Evolutionary conservation across 352 stramenopile genomes (phyloP).

Genomic region (Globisporangium recalcitrans): DNA sequence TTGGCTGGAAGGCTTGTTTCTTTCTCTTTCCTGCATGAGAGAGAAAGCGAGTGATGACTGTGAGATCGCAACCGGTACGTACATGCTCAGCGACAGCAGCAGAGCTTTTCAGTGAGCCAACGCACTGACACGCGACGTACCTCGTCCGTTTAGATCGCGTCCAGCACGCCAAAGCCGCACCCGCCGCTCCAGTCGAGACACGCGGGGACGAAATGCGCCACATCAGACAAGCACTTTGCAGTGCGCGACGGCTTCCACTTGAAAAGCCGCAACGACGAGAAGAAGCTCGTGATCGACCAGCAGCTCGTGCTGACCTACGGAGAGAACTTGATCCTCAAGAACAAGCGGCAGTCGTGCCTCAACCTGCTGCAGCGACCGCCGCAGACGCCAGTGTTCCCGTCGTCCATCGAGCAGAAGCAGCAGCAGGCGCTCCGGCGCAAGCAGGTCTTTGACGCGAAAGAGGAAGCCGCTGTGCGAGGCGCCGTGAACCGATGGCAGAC

Average conservation of each 20-base stretch:
- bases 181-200: conserved; percentile 1
- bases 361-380: conserved; percentile 41
- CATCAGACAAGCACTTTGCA: conserved; percentile 41
- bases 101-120: not conserved
- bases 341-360: conserved; percentile 31
- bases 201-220: not conserved
- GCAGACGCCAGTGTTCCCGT: conserved; percentile 54
- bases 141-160: not conserved
- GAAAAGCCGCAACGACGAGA: conserved; percentile 49
- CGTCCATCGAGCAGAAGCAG: conserved; percentile 41
- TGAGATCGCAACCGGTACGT: not conserved
- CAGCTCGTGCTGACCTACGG: conserved; percentile 38
- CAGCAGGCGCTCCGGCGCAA: conserved; percentile 47
- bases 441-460: conserved; percentile 36
- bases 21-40: not conserved
- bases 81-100: not conserved
- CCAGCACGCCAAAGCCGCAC: not conserved
- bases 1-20: too few relatives aligned
- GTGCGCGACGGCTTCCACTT: conserved; percentile 73
- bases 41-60: conserved; percentile 1
- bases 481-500: conserved; percentile 54
- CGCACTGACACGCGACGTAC: not conserved
- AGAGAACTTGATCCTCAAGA: conserved; percentile 43
- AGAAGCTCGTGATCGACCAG: conserved; percentile 34
- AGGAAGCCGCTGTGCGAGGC: conserved; percentile 30